Evolutionary conservation across 208 protist genomes (phyloP).

Genomic region (Acanthamoeba lenticulata): DNA sequence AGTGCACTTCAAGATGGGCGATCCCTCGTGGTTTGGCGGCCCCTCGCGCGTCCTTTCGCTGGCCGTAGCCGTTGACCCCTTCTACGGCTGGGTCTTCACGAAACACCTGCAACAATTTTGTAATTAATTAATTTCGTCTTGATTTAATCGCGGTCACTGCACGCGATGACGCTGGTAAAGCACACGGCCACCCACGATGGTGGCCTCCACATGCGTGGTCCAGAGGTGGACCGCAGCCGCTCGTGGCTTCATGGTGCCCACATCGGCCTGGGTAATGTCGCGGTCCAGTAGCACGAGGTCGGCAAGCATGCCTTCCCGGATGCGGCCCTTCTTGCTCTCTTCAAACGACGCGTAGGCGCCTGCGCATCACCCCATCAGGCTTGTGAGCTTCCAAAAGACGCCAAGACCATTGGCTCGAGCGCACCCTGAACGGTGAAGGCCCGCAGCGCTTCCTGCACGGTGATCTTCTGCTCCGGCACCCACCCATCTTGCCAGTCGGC

Average conservation of each 20-base stretch:
- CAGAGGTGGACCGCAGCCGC: background rate
- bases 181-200: background rate
- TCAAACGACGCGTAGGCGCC: conserved; percentile 46
- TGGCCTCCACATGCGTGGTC: background rate
- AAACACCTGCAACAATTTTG: too few relatives aligned
- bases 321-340: background rate
- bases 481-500: background rate
- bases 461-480: background rate
- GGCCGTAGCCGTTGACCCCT: background rate
- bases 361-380: background rate
- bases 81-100: conserved; percentile 41
- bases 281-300: conserved; percentile 41
- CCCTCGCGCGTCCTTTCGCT: background rate
- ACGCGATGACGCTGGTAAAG: too few relatives aligned
- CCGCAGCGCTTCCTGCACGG: background rate
- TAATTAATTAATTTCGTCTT: too few relatives aligned
- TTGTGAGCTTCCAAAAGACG: too few relatives aligned
- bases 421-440: background rate
- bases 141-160: too few relatives aligned
- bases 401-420: background rate
- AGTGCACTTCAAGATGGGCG: background rate
- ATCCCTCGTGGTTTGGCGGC: background rate
- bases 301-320: background rate
- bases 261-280: conserved; percentile 25
- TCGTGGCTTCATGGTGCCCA: background rate